Percentiles rank a stretch among this genome's conserved stretches.
phyloP scores from a whole-genome alignment of 345 rosid species.

The Linum tenue region DNA sequence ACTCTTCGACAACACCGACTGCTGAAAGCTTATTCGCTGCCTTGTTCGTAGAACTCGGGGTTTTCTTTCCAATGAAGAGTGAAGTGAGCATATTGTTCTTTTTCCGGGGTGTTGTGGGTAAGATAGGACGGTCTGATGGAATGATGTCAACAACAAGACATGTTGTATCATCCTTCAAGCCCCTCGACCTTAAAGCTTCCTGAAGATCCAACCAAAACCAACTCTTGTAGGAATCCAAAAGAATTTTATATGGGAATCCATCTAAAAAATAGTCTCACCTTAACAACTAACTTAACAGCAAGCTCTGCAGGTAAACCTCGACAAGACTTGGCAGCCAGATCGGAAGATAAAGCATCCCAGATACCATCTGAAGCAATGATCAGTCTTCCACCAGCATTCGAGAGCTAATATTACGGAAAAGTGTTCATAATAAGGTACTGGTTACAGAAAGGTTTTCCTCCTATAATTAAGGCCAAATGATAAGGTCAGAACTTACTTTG shows the following conservation, averaged over 20 bases:
- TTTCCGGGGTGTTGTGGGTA: slow-evolving; percentile 59
- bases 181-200: slow-evolving; percentile 97
- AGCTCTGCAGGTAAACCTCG: slow-evolving; percentile 94
- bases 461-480: neutral
- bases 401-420: slow-evolving; percentile 41
- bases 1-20: slow-evolving; percentile 92
- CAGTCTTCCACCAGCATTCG: slow-evolving; percentile 92
- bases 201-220: slow-evolving; percentile 19
- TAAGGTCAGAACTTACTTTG: slow-evolving; percentile 42
- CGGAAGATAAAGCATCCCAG: slow-evolving; percentile 94
- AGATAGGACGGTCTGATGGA: slow-evolving; percentile 68
- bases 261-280: slow-evolving; percentile 38
- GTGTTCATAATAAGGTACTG: slow-evolving; percentile 4
- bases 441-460: neutral
- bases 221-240: neutral
- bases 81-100: slow-evolving; percentile 56
- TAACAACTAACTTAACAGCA: slow-evolving; percentile 94
- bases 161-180: slow-evolving; percentile 97
- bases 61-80: slow-evolving; percentile 57
- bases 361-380: slow-evolving; percentile 99
- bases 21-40: slow-evolving; percentile 75
- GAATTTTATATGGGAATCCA: neutral
- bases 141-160: slow-evolving; percentile 96
- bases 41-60: slow-evolving; percentile 36
- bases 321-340: slow-evolving; percentile 85